A percentile compares a stretch with the other conserved stretches of the same genome.
Evolutionary conservation across 257 asterid species (phyloP).

Genomic region (Ligustrum vulgare): DNA sequence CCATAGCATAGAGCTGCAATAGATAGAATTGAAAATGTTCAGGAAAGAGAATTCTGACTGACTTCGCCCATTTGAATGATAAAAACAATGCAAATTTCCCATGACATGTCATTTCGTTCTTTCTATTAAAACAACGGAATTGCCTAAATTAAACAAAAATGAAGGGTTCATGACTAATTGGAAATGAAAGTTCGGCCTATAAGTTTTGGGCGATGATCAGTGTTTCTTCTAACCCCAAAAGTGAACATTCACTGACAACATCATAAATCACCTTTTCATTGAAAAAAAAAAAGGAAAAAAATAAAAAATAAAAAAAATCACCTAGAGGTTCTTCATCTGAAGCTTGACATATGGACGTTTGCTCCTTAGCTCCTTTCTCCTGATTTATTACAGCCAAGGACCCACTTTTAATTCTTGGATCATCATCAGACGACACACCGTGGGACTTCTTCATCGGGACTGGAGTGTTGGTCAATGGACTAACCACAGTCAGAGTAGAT

Average conservation of each 20-base stretch:
- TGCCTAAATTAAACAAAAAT: not conserved
- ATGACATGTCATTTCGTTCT: not conserved
- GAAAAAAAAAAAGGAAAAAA: too few relatives aligned
- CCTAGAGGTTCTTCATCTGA: slow-evolving; percentile 28
- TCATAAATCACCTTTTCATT: too few relatives aligned
- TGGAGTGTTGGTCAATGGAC: slow-evolving; percentile 44
- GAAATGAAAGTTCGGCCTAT: not conserved
- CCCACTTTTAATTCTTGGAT: slow-evolving; percentile 50
- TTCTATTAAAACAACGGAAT: not conserved
- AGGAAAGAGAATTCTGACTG: not conserved
- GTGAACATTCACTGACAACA: not conserved
- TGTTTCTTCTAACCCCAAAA: not conserved
- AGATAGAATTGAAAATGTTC: not conserved
- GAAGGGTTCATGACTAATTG: not conserved
- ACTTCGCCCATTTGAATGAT: not conserved
- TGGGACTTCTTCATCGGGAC: slow-evolving; percentile 34
- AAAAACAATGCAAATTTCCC: not conserved
- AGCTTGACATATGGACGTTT: slow-evolving; percentile 12
- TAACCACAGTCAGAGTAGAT: slow-evolving; percentile 46
- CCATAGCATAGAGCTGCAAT: slow-evolving; percentile 36
- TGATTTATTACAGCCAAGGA: slow-evolving; percentile 29
- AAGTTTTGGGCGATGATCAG: not conserved
- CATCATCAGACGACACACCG: slow-evolving; percentile 30
- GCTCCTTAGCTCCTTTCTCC: slow-evolving; percentile 38
- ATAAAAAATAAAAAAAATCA: too few relatives aligned